phyloP scores from a whole-genome alignment of 2,329 filamentous ascomycete species.

The Apiospora marii region DNA sequence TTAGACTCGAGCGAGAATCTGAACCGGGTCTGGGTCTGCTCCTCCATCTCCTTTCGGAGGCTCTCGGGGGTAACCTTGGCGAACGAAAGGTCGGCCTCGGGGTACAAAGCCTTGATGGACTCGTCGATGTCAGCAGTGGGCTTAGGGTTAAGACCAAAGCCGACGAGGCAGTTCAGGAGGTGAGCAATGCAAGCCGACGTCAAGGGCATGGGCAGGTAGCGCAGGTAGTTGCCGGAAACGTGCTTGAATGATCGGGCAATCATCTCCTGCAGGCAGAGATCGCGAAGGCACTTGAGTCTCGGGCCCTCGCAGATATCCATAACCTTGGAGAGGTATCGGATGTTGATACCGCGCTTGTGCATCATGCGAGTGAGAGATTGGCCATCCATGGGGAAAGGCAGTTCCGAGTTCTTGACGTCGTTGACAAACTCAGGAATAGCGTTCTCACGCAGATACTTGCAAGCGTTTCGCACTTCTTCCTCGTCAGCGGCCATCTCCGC shows the following conservation, averaged over 20 bases:
- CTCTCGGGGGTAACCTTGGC: slow-evolving; percentile 78
- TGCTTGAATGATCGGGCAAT: slow-evolving; percentile 97
- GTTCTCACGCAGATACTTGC: slow-evolving; percentile 76
- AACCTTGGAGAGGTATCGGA: slow-evolving; percentile 91
- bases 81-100: slow-evolving; percentile 83
- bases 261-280: slow-evolving; percentile 89
- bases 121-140: slow-evolving; percentile 82
- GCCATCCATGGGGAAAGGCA: slow-evolving; percentile 99
- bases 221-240: slow-evolving; percentile 79
- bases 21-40: slow-evolving; percentile 77
- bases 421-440: slow-evolving; percentile 86
- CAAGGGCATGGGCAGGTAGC: slow-evolving; percentile 80
- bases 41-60: slow-evolving; percentile 73
- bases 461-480: slow-evolving; percentile 84
- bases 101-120: slow-evolving; percentile 77
- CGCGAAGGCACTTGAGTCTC: slow-evolving; percentile 78
- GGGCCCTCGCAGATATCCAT: slow-evolving; percentile 74
- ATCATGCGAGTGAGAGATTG: slow-evolving; percentile 85
- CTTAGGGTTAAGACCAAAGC: slow-evolving; percentile 76
- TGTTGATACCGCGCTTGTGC: slow-evolving; percentile 97
- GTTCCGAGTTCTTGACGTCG: slow-evolving; percentile 89
- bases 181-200: slow-evolving; percentile 83
- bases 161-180: slow-evolving; percentile 91
- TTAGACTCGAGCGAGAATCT: slow-evolving; percentile 74
- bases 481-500: slow-evolving; percentile 84